These are phyloP conservation scores for Kwoniella pini DNA, from an alignment of 768 basidiomycete species.

Conservation along the genomic window DNA sequence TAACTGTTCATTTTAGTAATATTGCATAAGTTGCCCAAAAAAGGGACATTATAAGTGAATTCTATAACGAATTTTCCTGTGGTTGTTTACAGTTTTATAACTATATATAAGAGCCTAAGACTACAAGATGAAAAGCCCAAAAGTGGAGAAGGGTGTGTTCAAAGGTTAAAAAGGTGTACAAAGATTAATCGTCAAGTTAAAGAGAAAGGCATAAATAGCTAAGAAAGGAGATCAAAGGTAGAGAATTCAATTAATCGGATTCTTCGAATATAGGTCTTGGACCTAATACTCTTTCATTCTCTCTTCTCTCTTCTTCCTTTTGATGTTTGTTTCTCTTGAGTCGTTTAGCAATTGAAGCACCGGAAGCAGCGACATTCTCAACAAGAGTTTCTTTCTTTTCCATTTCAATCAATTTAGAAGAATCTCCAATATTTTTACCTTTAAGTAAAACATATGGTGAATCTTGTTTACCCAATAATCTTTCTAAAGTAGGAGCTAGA, in stretches of 20 bases:
- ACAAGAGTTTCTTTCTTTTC: constrained; percentile 29
- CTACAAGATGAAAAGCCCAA: constrained; percentile 13
- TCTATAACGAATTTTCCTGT: no score
- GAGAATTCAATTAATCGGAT: neutral
- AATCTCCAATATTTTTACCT: constrained; percentile 15
- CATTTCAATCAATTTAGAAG: constrained; percentile 16
- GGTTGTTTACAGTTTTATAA: no score
- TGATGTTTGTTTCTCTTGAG: constrained; percentile 40
- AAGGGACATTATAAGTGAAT: neutral
- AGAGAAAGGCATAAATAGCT: neutral
- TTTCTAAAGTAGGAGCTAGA: constrained; percentile 11
- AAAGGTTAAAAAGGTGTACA: no score
- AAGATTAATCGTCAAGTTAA: neutral
- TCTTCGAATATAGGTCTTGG: constrained; percentile 19
- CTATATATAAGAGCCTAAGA: constrained; percentile 4
- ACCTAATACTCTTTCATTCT: constrained; percentile 38
- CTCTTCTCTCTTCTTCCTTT: constrained; percentile 37
- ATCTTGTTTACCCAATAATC: constrained; percentile 18
- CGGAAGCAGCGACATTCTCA: constrained; percentile 19
- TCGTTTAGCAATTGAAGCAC: constrained; percentile 25
- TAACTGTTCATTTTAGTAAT: no score
- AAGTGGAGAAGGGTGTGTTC: no score
- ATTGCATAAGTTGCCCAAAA: neutral
- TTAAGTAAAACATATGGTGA: constrained; percentile 12
- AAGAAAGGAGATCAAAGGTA: neutral